Percentiles rank a stretch among this genome's conserved stretches.
phyloP scores from a whole-genome alignment of 129 eudicot genomes.

The Centrapalus pauciflorus region DNA sequence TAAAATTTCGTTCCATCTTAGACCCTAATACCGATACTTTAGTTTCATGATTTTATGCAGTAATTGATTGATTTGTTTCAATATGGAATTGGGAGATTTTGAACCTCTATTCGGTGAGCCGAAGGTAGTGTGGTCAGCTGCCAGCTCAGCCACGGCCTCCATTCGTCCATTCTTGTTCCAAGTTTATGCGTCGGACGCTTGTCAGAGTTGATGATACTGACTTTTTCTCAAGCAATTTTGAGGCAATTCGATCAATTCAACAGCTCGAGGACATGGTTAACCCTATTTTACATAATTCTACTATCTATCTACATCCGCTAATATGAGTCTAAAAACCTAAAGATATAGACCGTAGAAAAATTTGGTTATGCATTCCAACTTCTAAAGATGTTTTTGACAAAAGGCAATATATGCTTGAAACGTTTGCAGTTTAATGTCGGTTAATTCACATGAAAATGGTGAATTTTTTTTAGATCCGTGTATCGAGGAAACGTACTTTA shows the following conservation, averaged over 20 bases:
- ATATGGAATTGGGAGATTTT: constrained; percentile 44
- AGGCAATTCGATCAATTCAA: constrained; percentile 36
- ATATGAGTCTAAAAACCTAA: neutral
- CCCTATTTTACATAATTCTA: neutral
- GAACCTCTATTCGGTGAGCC: constrained; percentile 51
- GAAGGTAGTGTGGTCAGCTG: constrained; percentile 34
- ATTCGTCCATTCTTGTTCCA: constrained; percentile 35
- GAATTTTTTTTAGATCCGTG: too few relatives aligned
- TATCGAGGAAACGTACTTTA: too few relatives aligned
- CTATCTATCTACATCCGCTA: neutral
- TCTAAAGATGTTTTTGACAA: neutral
- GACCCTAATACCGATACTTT: neutral
- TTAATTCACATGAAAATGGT: too few relatives aligned
- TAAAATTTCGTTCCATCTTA: neutral
- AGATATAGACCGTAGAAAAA: neutral
- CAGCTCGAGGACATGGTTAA: constrained; percentile 72
- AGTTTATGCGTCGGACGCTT: constrained; percentile 34
- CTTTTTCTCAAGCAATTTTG: constrained; percentile 45
- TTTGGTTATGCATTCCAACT: neutral
- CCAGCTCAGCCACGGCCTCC: constrained; percentile 3
- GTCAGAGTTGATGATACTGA: constrained; percentile 43
- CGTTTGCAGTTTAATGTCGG: neutral
- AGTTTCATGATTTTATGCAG: neutral
- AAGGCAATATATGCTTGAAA: too few relatives aligned
- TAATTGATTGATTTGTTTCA: neutral